Evolutionary conservation across 768 basidiomycete genomes (phyloP).

Genomic region (Pleurotus ostreatus): DNA sequence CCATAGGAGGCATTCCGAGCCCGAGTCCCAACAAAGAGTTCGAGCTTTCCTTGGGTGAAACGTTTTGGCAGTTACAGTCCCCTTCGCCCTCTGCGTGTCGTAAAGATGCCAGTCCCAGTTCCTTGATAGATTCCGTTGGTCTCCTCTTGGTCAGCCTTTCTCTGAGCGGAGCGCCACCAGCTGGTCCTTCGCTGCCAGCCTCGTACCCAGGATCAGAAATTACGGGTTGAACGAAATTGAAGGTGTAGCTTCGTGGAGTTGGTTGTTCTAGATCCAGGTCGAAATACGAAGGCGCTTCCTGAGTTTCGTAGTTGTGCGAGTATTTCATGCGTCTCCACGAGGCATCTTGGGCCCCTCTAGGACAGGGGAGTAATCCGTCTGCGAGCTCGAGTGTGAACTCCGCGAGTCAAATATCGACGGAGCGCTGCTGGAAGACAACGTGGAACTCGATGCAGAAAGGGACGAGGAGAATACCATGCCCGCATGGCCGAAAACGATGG

Average conservation of each 20-base stretch:
- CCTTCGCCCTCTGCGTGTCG: neutral
- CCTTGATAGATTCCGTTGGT: neutral
- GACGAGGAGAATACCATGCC: neutral
- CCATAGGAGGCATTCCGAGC: neutral
- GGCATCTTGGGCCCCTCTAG: neutral
- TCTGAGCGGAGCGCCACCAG: too few relatives aligned
- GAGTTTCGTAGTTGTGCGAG: too few relatives aligned
- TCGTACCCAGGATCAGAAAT: neutral
- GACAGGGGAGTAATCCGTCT: slow-evolving; percentile 3
- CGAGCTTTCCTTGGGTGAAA: neutral
- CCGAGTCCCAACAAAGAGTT: neutral
- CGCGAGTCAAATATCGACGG: neutral
- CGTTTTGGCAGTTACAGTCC: too few relatives aligned
- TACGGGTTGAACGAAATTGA: neutral
- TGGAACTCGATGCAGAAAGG: slow-evolving; percentile 4
- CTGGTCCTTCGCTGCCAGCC: neutral
- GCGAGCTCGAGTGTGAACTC: neutral
- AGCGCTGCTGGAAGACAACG: neutral
- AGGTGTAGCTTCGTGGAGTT: neutral
- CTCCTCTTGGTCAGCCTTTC: too few relatives aligned
- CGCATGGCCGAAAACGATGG: neutral
- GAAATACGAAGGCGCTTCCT: too few relatives aligned
- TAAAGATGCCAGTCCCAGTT: neutral
- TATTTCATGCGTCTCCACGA: neutral
- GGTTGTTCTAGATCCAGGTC: neutral